Base-by-base conservation (phyloP, 208 protist genomes). In the Acanthamoeba healyi region DNA sequence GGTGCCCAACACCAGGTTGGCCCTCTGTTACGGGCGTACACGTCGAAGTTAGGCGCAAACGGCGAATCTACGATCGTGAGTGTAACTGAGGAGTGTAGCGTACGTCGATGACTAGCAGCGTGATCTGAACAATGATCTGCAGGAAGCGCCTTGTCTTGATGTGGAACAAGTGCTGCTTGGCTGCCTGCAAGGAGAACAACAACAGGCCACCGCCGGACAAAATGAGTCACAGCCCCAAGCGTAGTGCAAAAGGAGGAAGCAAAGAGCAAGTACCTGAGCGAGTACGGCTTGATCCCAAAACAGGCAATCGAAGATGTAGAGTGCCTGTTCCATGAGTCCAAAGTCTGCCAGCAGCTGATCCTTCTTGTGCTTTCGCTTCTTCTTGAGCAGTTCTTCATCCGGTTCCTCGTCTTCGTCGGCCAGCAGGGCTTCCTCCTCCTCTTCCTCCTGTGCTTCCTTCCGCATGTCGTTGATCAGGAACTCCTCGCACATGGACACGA, bases 61-160 rank as follows among this genome's bases (percentile, higher is more conserved):
- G n/a, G n/a, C n/a, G n/a, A n/a, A n/a, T n/a, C n/a, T n/a, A n/a
- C n/a, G n/a, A n/a, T n/a, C n/a, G n/a, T n/a, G n/a, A n/a, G n/a
- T n/a, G n/a, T n/a, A n/a, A n/a, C n/a, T n/a, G n/a, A n/a, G n/a
- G n/a, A n/a, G n/a, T n/a, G n/a, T 6, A 15, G 26, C 74, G 26
- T 84, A 84, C 74, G 42, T 84, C 74, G 42, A 84, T 84, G 26
- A 84, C 74, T 6, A 84, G 74, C 74, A 84, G 42, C 19, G 74
- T 84, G 15, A 84, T 56, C 29, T 84, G 74, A 9, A 32, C 29
- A 29, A 84, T 32, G 38, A 84, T 46, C 24, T 56, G 42, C 17
- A 84, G 74, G 38, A 84, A 84, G 29, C 74, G 74, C 42, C 74
- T 10, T 6, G 36, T 84, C 74, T 84, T 84, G 29, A 84, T 84